Conservation (phyloP, 2,329 filamentous ascomycete species). For the Talaromyces islandicus region DNA sequence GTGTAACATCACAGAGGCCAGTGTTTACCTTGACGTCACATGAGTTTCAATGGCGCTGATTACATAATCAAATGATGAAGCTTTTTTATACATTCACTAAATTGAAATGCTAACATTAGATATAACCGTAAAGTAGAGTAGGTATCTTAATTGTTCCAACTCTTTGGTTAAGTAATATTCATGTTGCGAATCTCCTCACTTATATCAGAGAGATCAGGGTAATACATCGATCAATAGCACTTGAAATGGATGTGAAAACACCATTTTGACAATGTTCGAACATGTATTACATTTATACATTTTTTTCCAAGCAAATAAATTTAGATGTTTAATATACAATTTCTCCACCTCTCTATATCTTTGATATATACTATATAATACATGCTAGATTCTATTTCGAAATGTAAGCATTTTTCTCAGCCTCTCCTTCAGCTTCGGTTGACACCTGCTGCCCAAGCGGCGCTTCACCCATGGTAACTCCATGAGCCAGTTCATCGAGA, state of each 20-base stretch:
- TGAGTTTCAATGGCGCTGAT: neutral
- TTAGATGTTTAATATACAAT: neutral
- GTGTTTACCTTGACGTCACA: neutral
- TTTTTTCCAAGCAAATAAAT: neutral
- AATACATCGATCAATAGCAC: no score
- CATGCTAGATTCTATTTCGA: neutral
- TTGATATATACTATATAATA: neutral
- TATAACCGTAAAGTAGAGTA: no score
- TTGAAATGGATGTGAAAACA: no score
- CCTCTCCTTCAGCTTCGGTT: neutral
- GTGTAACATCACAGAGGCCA: neutral
- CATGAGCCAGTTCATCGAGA: conserved; percentile 17
- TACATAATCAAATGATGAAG: neutral
- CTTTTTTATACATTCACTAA: no score
- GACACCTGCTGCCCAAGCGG: conserved; percentile 5
- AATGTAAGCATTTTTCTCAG: neutral
- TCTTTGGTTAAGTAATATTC: no score
- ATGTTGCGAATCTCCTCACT: no score
- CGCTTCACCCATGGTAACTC: conserved; percentile 5
- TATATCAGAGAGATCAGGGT: no score
- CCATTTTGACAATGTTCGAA: neutral
- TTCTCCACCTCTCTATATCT: neutral
- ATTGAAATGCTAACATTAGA: no score
- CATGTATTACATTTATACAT: neutral
- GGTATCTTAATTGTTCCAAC: no score